Evolutionary conservation across 192 early-diverging fungal species (phyloP), one percentile per base, ranked within the genome.

Genomic region (Podochytrium sp.): DNA sequence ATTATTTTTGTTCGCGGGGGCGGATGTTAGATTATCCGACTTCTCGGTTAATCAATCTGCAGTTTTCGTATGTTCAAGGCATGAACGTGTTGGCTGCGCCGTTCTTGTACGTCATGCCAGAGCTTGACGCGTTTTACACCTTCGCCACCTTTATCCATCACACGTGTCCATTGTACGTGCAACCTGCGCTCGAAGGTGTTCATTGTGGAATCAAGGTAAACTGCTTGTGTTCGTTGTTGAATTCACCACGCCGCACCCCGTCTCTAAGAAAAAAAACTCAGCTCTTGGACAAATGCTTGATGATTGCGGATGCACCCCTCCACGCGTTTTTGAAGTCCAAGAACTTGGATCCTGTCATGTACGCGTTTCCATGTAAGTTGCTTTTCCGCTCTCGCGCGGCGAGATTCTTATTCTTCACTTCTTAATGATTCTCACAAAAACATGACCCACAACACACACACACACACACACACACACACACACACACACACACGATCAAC

Each of bases 11-110:
- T 12, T n/a, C 12, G n/a, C n/a, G n/a, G n/a, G n/a, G n/a, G n/a
- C n/a, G n/a, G n/a, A n/a, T n/a, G 14, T 35, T 14, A 82, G 85
- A 86, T 63, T 71, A 79, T 49, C 85, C 81, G 20, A 73, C 76
- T 12, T 80, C 80, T 5, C 52, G 85, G n/a, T 78, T 86, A 3
- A 61, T 86, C 12, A 86, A 84, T 60, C 42, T 84, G 42, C 76
- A 66, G 49, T 87, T 95, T 61, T 85, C 91, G 16, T 95, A 98
- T 79, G 95, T 97, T 25, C 95, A 95, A 79, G 95, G 95, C 25
- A 96, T 98, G 93, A 98, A 96, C 80, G 93, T 95, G 42, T 83
- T 97, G 50, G 84, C 86, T 49, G 94, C 94, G 18, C 97, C 97
- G 34, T 97, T 98, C 73, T 80, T 96, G 23, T 95, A 90, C 67